phyloP scores from a whole-genome alignment of 345 rosid genomes.

The Salix suchowensis region DNA sequence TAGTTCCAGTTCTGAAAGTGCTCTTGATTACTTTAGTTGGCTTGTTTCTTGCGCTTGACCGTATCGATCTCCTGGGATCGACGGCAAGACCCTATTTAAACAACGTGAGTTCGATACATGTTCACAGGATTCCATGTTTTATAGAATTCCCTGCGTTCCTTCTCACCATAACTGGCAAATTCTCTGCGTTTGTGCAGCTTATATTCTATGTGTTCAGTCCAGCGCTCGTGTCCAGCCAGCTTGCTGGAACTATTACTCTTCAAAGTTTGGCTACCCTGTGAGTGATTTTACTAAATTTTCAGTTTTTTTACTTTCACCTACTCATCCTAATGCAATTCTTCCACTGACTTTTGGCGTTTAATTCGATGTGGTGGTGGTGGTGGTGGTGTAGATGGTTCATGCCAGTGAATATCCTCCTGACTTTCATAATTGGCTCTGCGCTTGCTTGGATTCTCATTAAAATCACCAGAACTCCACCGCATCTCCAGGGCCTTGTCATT shows the following conservation, averaged over 20 bases:
- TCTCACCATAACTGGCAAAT: neutral
- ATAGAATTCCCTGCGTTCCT: neutral
- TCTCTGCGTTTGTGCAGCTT: neutral
- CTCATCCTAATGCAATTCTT: too few relatives aligned
- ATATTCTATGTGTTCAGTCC: neutral
- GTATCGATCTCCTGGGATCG: neutral
- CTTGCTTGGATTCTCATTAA: constrained; percentile 41
- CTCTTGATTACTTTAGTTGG: neutral
- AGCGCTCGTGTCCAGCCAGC: constrained; percentile 37
- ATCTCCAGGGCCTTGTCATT: constrained; percentile 42
- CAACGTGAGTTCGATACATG: neutral
- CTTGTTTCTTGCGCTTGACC: neutral
- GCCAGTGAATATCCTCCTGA: constrained; percentile 40
- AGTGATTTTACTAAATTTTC: constrained; percentile 36
- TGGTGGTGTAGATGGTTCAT: constrained; percentile 45
- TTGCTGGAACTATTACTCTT: neutral
- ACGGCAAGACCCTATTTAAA: neutral
- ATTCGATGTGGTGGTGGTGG: neutral
- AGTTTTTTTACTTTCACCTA: neutral
- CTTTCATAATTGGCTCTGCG: constrained; percentile 31
- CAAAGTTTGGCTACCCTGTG: neutral
- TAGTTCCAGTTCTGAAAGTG: neutral
- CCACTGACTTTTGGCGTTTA: too few relatives aligned
- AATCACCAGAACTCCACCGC: constrained; percentile 31
- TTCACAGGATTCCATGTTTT: neutral